These are phyloP conservation scores for Jamesozyma hellenica DNA, from an alignment of 805 yeast species.

Conservation along the genomic window DNA sequence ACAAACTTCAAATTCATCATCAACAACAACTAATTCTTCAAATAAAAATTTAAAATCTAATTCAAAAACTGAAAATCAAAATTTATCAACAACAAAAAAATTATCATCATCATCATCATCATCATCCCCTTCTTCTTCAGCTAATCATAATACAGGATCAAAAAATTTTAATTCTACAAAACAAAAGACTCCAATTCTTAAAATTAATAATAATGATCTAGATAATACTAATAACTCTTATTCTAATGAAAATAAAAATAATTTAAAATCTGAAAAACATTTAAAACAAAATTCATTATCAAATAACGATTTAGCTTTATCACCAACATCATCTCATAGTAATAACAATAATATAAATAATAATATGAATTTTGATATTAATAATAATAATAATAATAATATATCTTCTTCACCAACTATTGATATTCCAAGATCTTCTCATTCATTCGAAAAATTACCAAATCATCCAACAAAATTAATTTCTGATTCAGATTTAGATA, in stretches of 20 bases:
- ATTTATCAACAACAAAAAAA: background rate
- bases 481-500: slow-evolving; percentile 57
- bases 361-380: background rate
- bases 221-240: background rate
- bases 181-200: slow-evolving; percentile 9
- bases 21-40: background rate
- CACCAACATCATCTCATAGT: background rate
- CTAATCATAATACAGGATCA: background rate
- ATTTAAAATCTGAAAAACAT: background rate
- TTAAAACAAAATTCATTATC: background rate
- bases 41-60: background rate
- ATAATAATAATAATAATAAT: slow-evolving; percentile 1
- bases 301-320: background rate
- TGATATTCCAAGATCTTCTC: slow-evolving; percentile 34
- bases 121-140: background rate
- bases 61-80: no score
- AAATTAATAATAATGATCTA: slow-evolving; percentile 9
- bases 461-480: slow-evolving; percentile 48
- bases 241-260: no score
- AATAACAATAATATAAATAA: background rate
- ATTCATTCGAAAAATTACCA: slow-evolving; percentile 46
- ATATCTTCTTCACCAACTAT: slow-evolving; percentile 9
- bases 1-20: background rate
- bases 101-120: background rate
- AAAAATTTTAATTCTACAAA: background rate